Evolutionary conservation across 176 grass and related monocot genomes (phyloP), one percentile per base, ranked within the genome.

Genomic region (Raddia distichophylla): DNA sequence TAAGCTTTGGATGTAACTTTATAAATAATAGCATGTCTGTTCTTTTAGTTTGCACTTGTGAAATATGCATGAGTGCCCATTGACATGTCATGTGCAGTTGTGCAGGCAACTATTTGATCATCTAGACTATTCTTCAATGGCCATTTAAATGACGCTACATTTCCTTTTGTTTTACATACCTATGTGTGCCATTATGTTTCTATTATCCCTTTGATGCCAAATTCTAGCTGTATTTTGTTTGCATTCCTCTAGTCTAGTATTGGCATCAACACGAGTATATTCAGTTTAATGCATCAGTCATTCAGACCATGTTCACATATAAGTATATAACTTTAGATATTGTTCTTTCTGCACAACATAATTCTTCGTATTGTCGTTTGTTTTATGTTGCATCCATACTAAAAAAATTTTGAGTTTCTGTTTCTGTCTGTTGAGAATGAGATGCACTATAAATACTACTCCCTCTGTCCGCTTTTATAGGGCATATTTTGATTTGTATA

Each of bases 371-470:
- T 51, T 74, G 12, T 52, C 43, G 19, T 83, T 20, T 22, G 8
- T 65, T 56, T n/a, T 58, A 46, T 64, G 10, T 71, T 51, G 3
- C 0, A 4, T 78, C 53, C 4, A 5, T 60, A 51, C 60, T 32
- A 65, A 65, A 60, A 68, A 66, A 51, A 69, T 4, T 35, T 60
- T 5, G 5, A 47, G 37, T 34, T 84, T 79, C 40, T 79, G 47
- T 74, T 69, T 77, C n/a, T 89, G 46, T 63, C 32, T 67, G 54
- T 70, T 33, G 32, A 81, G 5, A 68, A 52, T 45, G 45, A 85
- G 40, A 45, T 85, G 47, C 60, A 73, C 60, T 18, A 8, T 53
- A 62, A 68, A 58, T 69, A 67, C 57, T 78, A 27, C 27, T 27
- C 27, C 27, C 27, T 27, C 27, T 27, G 27, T 27, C 27, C 27